phyloP scores from a whole-genome alignment of 2,329 filamentous ascomycete species.

The Triangularia verruculosa region DNA sequence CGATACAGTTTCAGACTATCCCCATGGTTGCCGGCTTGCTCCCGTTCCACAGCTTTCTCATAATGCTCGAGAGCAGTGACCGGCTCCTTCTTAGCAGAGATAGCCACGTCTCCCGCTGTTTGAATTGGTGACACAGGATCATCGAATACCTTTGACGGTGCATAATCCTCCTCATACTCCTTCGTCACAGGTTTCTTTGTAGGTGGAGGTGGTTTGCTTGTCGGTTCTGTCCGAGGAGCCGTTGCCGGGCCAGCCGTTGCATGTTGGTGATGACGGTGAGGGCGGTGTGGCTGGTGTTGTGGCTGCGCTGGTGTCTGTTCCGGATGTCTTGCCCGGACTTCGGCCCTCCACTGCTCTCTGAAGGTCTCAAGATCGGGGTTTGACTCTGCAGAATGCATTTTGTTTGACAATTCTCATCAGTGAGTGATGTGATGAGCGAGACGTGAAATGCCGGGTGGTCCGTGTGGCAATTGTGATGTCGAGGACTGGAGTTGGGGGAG shows the following conservation, averaged over 20 bases:
- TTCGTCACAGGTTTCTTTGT: slow-evolving; percentile 28
- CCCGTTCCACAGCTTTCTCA: slow-evolving; percentile 85
- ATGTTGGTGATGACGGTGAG: not conserved
- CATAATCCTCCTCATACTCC: slow-evolving; percentile 34
- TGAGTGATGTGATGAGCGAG: not conserved
- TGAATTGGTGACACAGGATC: not conserved
- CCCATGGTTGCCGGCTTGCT: slow-evolving; percentile 78
- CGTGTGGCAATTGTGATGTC: not conserved
- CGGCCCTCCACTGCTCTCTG: slow-evolving; percentile 79
- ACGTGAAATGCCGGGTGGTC: not conserved
- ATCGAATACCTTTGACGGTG: not conserved
- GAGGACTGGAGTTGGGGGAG: not conserved
- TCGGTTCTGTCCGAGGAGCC: slow-evolving; percentile 3
- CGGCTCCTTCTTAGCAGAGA: slow-evolving; percentile 45
- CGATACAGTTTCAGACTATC: slow-evolving; percentile 88
- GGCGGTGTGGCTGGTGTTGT: slow-evolving; percentile 13
- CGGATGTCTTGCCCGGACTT: slow-evolving; percentile 54
- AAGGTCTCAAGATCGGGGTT: slow-evolving; percentile 81
- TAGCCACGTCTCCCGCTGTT: slow-evolving; percentile 25
- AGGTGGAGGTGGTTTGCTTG: slow-evolving; percentile 21
- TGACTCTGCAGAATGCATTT: slow-evolving; percentile 38
- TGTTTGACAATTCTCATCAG: not conserved
- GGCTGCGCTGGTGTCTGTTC: slow-evolving; percentile 13
- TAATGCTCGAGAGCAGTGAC: slow-evolving; percentile 86
- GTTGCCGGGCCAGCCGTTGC: slow-evolving; percentile 16